phyloP scores from a whole-genome alignment of 306 rosid genomes.

The Oemleria cerasiformis region DNA sequence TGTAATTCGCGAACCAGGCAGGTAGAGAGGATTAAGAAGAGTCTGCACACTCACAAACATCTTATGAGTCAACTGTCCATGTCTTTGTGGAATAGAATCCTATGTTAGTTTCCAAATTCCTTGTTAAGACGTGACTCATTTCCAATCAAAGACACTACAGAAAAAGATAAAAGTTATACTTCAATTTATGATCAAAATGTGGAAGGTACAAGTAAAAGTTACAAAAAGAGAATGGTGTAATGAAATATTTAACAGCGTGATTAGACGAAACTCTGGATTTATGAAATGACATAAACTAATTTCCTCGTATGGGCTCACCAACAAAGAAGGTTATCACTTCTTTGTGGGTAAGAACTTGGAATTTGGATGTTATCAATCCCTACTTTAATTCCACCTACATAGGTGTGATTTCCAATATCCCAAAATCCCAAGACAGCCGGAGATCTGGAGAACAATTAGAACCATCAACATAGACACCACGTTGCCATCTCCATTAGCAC shows the following conservation, averaged over 20 bases:
- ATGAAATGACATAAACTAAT: no score
- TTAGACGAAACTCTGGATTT: no score
- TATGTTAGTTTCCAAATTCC: background rate
- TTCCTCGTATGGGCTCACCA: background rate
- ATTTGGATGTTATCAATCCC: background rate
- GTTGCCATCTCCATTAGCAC: background rate
- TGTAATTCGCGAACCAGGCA: conserved; percentile 91
- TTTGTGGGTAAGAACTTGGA: background rate
- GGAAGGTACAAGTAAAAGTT: background rate
- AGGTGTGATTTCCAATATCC: background rate
- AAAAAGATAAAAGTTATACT: background rate
- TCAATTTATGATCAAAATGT: background rate
- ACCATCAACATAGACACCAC: background rate
- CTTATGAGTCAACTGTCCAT: conserved; percentile 7
- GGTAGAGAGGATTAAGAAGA: conserved; percentile 82
- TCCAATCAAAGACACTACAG: background rate
- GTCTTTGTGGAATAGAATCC: background rate
- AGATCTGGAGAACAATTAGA: no score
- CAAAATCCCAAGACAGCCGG: background rate
- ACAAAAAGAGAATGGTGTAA: background rate
- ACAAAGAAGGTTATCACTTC: background rate
- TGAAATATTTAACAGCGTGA: background rate
- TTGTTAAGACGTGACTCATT: background rate
- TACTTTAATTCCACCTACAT: background rate
- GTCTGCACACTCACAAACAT: conserved; percentile 55